Percentiles rank a stretch among this genome's conserved stretches.
Conservation (phyloP, 768 basidiomycete species). For the Suillus lakei region DNA sequence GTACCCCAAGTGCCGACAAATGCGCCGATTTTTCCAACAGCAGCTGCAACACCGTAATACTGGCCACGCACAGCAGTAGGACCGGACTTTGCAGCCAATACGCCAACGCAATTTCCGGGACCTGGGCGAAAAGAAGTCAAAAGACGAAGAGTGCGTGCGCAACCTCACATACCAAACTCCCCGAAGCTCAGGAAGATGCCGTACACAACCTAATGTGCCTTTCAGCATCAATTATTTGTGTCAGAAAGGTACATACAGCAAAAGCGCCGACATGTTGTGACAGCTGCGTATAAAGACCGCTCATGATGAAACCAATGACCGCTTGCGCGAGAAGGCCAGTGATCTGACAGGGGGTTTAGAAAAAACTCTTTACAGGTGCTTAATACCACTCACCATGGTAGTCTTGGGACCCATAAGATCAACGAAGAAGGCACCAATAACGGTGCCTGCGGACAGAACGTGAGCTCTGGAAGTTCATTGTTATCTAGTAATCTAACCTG, state of each 20-base stretch:
- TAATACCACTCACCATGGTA: conserved; percentile 58
- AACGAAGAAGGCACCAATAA: conserved; percentile 75
- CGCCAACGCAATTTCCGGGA: conserved; percentile 85
- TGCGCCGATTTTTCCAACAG: conserved; percentile 84
- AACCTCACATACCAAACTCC: conserved; percentile 62
- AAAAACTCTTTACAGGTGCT: neutral
- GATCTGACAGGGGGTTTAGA: conserved; percentile 48
- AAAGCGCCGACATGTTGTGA: conserved; percentile 72
- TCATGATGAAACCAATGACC: conserved; percentile 87
- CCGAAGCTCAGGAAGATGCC: conserved; percentile 92
- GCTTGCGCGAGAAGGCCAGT: conserved; percentile 69
- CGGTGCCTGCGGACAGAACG: conserved; percentile 45
- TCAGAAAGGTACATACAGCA: conserved; percentile 49
- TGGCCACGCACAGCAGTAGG: conserved; percentile 89
- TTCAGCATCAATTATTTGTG: neutral
- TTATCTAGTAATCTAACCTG: conserved; percentile 38
- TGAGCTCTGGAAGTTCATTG: conserved; percentile 15
- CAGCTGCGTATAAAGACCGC: conserved; percentile 73
- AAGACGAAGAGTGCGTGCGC: neutral
- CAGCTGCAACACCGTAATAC: conserved; percentile 86
- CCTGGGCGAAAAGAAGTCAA: conserved; percentile 39
- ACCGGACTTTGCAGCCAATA: conserved; percentile 84
- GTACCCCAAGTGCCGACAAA: conserved; percentile 82
- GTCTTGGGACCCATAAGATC: conserved; percentile 78
- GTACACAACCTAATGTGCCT: conserved; percentile 65